phyloP scores from a whole-genome alignment of 31 red algal species.

The Porphyra umbilicalis region DNA sequence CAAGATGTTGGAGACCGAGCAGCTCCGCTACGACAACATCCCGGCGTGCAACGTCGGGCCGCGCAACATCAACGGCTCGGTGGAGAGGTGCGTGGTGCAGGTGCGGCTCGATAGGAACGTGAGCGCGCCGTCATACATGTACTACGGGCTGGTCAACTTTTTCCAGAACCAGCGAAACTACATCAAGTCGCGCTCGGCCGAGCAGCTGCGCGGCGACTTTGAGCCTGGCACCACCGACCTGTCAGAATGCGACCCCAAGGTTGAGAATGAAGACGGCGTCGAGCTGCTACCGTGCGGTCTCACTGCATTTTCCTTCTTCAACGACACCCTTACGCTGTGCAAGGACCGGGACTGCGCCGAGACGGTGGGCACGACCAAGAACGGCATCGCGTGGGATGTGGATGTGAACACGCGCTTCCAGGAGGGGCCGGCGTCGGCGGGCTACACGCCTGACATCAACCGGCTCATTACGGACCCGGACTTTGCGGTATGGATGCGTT shows the following conservation, averaged over 20 bases:
- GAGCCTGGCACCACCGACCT: conserved; percentile 2
- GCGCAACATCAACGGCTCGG: neutral
- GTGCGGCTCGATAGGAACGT: conserved; percentile 28
- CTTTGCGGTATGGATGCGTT: conserved; percentile 87
- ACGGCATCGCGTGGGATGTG: conserved; percentile 21
- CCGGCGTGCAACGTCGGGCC: conserved; percentile 13
- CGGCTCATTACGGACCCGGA: conserved; percentile 28
- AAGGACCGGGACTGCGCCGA: conserved; percentile 3
- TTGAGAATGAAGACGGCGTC: neutral
- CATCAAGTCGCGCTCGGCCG: conserved; percentile 37
- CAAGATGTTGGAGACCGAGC: neutral
- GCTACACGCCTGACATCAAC: conserved; percentile 15
- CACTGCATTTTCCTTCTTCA: conserved; percentile 61
- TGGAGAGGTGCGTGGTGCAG: conserved; percentile 15
- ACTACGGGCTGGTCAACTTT: conserved; percentile 69
- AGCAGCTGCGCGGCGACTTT: conserved; percentile 38
- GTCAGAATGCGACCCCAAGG: conserved; percentile 2
- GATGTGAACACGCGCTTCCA: conserved; percentile 25
- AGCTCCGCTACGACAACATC: conserved; percentile 33
- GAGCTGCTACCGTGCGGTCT: conserved; percentile 73
- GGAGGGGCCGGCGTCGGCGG: neutral
- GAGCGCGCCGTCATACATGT: conserved; percentile 52
- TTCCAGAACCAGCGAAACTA: conserved; percentile 69
- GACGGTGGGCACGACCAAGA: neutral
- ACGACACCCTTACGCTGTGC: conserved; percentile 62